Percentiles rank a stretch among this genome's conserved stretches.
Conservation (phyloP, 179 eudicot species). For the Silene coronaria region DNA sequence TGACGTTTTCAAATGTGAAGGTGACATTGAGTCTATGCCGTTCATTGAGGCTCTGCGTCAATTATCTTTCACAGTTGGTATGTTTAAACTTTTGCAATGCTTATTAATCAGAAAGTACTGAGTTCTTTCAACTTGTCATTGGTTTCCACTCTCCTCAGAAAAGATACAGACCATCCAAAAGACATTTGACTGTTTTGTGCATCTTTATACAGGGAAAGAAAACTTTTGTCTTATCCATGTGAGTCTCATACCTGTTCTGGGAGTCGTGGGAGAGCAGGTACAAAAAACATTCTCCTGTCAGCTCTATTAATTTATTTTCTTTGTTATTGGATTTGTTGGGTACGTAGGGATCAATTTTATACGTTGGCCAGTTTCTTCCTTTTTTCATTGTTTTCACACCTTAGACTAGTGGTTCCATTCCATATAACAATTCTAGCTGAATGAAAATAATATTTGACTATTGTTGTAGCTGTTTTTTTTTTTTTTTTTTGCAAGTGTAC, state of each 20-base stretch:
- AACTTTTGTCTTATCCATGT: conserved; percentile 92
- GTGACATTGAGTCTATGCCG: conserved; percentile 99
- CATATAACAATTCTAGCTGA: too few relatives aligned
- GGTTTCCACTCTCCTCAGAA: too few relatives aligned
- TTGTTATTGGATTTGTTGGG: background rate
- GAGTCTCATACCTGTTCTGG: conserved; percentile 91
- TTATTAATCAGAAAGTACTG: background rate
- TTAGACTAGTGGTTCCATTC: too few relatives aligned
- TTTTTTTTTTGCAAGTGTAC: too few relatives aligned
- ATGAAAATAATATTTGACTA: too few relatives aligned
- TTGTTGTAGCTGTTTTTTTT: too few relatives aligned
- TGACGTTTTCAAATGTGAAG: conserved; percentile 29
- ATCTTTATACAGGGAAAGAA: conserved; percentile 52
- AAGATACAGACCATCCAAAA: background rate
- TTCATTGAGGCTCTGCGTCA: conserved; percentile 96
- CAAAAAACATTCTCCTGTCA: background rate
- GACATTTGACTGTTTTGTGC: background rate
- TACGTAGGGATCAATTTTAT: too few relatives aligned
- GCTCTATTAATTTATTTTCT: background rate
- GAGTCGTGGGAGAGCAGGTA: conserved; percentile 99
- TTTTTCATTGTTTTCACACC: background rate
- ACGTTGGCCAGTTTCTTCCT: background rate
- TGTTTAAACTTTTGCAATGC: conserved; percentile 20
- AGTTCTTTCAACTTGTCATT: background rate
- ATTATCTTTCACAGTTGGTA: conserved; percentile 79